phyloP scores from a whole-genome alignment of 2,329 filamentous ascomycete species.

The Epichloe bromicola region DNA sequence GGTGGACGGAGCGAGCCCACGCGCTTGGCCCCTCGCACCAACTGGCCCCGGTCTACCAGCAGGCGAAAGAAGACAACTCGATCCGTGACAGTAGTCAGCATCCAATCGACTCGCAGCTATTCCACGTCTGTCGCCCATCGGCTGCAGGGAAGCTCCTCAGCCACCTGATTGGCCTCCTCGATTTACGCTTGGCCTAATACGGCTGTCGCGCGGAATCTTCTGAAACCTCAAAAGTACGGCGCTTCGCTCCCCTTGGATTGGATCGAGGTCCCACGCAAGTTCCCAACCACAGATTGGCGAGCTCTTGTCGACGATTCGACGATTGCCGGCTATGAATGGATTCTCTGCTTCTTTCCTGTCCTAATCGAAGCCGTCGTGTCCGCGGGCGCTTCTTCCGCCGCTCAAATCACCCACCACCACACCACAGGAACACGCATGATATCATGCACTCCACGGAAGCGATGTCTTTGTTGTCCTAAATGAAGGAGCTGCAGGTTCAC shows the following conservation, averaged over 20 bases:
- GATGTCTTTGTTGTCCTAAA: too few species aligned
- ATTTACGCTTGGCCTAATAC: constrained; percentile 21
- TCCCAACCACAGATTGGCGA: constrained; percentile 4
- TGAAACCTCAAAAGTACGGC: constrained; percentile 13
- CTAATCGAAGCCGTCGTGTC: too few species aligned
- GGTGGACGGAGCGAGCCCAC: neutral
- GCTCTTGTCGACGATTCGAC: neutral
- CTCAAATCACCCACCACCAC: too few species aligned
- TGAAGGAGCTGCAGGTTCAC: too few species aligned
- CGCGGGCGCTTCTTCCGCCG: too few species aligned
- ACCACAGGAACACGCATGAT: too few species aligned
- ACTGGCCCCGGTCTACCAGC: neutral
- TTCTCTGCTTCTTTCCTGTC: too few species aligned
- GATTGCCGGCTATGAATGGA: neutral
- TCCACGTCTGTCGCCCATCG: constrained; percentile 10
- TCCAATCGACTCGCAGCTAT: constrained; percentile 10
- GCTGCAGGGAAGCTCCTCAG: constrained; percentile 16
- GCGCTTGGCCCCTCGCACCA: neutral
- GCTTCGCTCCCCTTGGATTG: neutral
- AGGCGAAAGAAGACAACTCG: neutral
- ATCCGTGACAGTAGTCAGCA: neutral
- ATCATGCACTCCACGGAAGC: too few species aligned
- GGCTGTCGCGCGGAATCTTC: constrained; percentile 7
- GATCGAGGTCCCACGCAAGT: neutral
- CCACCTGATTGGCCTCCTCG: constrained; percentile 20